phyloP scores from a whole-genome alignment of 2,329 filamentous ascomycete genomes.

The Blastomyces gilchristii region DNA sequence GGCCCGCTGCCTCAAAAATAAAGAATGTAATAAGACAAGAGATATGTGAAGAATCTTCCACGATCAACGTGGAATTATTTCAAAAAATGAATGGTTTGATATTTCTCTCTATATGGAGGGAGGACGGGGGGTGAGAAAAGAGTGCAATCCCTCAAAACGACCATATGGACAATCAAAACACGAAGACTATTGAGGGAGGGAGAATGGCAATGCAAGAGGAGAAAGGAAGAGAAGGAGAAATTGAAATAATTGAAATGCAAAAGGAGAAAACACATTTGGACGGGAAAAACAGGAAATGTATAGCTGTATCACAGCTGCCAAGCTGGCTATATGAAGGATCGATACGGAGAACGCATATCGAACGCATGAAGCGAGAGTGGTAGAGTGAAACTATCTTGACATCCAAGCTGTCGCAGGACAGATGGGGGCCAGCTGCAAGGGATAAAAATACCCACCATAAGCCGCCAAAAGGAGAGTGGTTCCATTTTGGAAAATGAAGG shows the following conservation, averaged over 20 bases:
- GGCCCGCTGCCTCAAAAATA: neutral
- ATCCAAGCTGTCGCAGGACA: slow-evolving; percentile 10
- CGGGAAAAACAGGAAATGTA: slow-evolving; percentile 5
- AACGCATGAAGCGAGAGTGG: slow-evolving; percentile 20
- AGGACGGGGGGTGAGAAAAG: slow-evolving; percentile 13
- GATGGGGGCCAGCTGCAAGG: neutral
- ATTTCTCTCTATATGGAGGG: slow-evolving; percentile 6
- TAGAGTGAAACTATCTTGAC: slow-evolving; percentile 15
- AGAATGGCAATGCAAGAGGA: slow-evolving; percentile 7
- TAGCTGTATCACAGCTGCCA: slow-evolving; percentile 12
- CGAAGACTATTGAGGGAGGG: slow-evolving; percentile 9
- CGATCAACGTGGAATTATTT: slow-evolving; percentile 18
- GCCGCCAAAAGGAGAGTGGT: neutral
- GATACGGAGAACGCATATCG: slow-evolving; percentile 14
- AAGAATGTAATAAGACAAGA: slow-evolving; percentile 4
- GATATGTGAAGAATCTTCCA: slow-evolving; percentile 9
- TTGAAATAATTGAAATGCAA: slow-evolving; percentile 8
- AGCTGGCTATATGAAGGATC: slow-evolving; percentile 8
- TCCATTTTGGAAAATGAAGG: neutral
- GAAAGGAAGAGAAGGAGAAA: slow-evolving; percentile 13
- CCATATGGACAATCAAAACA: slow-evolving; percentile 11
- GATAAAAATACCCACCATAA: no score
- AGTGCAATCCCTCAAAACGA: slow-evolving; percentile 17
- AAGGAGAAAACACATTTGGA: neutral
- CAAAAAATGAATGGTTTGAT: slow-evolving; percentile 6